Evolutionary conservation across 2,329 filamentous ascomycete genomes (phyloP), one percentile per base, ranked within the genome.

Genomic region (Colletotrichum limetticola): DNA sequence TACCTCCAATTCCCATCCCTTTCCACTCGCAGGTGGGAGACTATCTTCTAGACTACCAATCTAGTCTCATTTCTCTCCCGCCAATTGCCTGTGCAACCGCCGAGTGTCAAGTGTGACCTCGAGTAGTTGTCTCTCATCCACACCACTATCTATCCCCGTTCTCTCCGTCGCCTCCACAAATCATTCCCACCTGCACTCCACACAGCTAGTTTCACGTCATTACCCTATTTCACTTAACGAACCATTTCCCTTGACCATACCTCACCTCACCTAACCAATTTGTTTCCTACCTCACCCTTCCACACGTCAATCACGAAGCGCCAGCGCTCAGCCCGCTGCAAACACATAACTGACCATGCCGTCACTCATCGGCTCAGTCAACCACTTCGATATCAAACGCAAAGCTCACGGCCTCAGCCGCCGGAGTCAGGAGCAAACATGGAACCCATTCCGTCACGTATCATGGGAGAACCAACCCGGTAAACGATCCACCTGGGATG

Each of bases 371-470:
- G 71, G 71, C 46, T 74, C 79, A 88, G 86, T 86, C 82, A 88
- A 88, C 75, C 79, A 82, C 55, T 85, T 82, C 76, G 80, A 79
- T 65, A 83, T 85, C 74, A 88, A 85, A 80, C 82, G 83, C 72
- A 79, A 81, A 70, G 86, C 86, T 71, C 84, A 85, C 72, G 80
- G 75, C 26, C 77, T 86, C 56, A 84, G 85, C 63, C 83, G 85
- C 68, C 78, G 82, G 46, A 80, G 80, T 66, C 30, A 42, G 37
- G 81, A 83, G 68, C 80, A 83, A 26, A 76, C 78, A 26, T 85
- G 82, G 81, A 87, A 86, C 35, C 84, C 83, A 8, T 87, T 87
- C 65, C 82, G 83, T 9, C 84, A 85, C 69, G 79, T 85, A n/a
- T 74, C 78, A 26, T 85, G 82, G 81, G 78, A 78, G 19, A 79